Conservation (phyloP, 345 rosid species). For the Eucalyptus viminalis region DNA sequence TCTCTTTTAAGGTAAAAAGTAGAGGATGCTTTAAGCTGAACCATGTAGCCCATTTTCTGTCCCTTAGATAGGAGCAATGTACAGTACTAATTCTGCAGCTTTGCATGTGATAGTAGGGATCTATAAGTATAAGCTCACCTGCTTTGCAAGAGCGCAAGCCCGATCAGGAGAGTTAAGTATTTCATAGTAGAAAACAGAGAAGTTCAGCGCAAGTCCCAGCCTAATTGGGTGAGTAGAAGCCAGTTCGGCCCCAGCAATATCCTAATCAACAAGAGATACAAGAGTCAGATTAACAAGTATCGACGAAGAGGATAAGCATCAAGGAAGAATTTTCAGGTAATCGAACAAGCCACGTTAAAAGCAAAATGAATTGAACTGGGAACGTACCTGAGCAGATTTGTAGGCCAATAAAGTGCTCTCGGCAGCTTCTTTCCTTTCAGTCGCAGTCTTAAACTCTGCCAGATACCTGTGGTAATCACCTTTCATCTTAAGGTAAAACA, state of each 20-base stretch:
- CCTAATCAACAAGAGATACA: conserved; percentile 28
- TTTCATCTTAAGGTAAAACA: conserved; percentile 95
- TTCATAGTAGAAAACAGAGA: conserved; percentile 97
- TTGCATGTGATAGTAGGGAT: neutral
- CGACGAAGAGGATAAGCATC: neutral
- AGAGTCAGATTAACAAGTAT: neutral
- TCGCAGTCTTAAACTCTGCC: conserved; percentile 89
- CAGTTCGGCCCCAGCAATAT: conserved; percentile 79
- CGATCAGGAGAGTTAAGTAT: conserved; percentile 97
- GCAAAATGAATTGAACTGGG: neutral
- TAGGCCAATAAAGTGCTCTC: conserved; percentile 93
- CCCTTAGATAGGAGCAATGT: neutral
- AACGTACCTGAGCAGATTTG: conserved; percentile 86
- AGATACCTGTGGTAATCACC: conserved; percentile 94
- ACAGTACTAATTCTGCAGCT: neutral
- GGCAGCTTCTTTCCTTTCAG: conserved; percentile 97
- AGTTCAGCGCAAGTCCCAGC: conserved; percentile 97
- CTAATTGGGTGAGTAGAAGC: conserved; percentile 97
- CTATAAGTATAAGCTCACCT: conserved; percentile 21
- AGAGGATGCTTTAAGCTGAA: neutral
- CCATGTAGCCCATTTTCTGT: neutral
- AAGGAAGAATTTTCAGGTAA: neutral
- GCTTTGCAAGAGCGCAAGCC: conserved; percentile 92
- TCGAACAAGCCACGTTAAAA: neutral
- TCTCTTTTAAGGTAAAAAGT: neutral